Evolutionary conservation across 352 stramenopile genomes (phyloP).

Genomic region (Phytophthora multivora): DNA sequence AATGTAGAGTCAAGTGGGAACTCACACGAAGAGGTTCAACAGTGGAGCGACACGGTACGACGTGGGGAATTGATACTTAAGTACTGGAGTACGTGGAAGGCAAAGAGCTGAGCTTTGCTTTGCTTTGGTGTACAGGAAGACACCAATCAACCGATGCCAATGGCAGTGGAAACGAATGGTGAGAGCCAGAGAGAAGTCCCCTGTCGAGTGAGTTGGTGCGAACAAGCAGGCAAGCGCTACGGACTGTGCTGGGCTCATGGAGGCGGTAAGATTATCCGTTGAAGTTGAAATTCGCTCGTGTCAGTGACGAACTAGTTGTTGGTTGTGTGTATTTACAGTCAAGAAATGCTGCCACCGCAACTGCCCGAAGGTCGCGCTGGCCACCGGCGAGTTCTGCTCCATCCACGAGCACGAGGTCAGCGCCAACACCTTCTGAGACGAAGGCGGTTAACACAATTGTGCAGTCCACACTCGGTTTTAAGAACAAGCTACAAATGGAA

Average conservation of each 20-base stretch:
- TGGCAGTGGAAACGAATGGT: neutral
- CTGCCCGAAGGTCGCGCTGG: conserved; percentile 32
- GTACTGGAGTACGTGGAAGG: too few relatives aligned
- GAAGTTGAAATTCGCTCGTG: neutral
- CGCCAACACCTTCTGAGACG: conserved; percentile 13
- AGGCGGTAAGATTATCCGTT: conserved; percentile 30
- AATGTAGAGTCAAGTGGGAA: conserved; percentile 11
- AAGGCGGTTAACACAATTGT: neutral
- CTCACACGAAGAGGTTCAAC: conserved; percentile 11
- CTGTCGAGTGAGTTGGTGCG: conserved; percentile 57
- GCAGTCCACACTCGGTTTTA: too few relatives aligned
- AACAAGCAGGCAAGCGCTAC: conserved; percentile 41
- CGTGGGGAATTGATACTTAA: too few relatives aligned
- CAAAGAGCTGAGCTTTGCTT: too few relatives aligned
- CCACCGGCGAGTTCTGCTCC: conserved; percentile 50
- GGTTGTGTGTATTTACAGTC: conserved; percentile 22
- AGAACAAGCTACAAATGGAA: too few relatives aligned
- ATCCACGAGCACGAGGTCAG: conserved; percentile 36
- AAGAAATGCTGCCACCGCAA: conserved; percentile 50
- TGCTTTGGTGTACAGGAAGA: conserved; percentile 8
- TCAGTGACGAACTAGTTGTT: neutral
- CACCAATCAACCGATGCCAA: neutral
- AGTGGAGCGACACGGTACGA: conserved; percentile 21
- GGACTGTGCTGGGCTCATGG: conserved; percentile 61
- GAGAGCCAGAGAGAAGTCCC: conserved; percentile 3